Evolutionary conservation across 139 green algal species (phyloP).

Genomic region (Volvox reticuliferus): DNA sequence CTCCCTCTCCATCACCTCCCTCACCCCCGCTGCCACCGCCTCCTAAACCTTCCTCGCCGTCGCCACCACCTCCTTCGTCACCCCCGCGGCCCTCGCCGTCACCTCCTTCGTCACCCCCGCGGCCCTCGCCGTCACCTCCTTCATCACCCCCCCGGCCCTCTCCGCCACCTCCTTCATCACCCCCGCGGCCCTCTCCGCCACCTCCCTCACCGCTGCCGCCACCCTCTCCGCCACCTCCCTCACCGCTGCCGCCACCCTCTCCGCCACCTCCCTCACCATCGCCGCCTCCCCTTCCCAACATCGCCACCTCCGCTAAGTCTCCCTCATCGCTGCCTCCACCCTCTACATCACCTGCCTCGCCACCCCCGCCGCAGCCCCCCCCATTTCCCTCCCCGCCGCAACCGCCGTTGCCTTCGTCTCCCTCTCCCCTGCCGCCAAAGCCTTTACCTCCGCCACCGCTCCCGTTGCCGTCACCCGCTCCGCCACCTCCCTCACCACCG

Average conservation of each 20-base stretch:
- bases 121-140: not conserved
- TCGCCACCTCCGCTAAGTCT: not conserved
- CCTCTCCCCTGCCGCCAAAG: no score
- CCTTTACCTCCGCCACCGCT: not conserved
- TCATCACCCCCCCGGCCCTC: not conserved
- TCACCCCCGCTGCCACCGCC: not conserved
- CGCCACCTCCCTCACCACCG: not conserved
- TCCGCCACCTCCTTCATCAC: not conserved
- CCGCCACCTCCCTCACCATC: not conserved
- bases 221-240: not conserved
- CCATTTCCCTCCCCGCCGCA: not conserved
- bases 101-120: not conserved
- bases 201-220: not conserved
- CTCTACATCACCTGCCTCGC: not conserved
- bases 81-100: not conserved
- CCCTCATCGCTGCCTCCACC: not conserved
- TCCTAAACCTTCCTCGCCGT: no score
- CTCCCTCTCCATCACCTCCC: not conserved
- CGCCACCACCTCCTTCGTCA: not conserved
- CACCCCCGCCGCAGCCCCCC: not conserved
- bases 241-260: not conserved
- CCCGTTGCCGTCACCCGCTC: not conserved
- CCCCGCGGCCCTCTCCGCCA: not conserved
- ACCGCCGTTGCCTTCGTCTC: not conserved
- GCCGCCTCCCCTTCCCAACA: not conserved